Conservation (phyloP, 2,329 filamentous ascomycete genomes). For the Pseudogymnoascus verrucosus region DNA sequence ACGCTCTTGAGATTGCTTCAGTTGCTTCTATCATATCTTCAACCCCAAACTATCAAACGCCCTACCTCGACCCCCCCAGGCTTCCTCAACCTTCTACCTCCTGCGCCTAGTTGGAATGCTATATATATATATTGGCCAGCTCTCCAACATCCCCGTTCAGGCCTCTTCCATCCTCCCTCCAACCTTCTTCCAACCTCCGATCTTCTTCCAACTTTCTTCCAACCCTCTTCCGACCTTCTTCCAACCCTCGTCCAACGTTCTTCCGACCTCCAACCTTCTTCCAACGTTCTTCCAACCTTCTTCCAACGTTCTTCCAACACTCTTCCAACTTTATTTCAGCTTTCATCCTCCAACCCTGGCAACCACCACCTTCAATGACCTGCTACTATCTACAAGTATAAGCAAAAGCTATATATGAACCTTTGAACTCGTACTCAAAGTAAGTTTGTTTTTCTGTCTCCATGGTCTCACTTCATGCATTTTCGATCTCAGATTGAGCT, state of each 20-base stretch:
- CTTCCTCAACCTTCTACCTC: neutral
- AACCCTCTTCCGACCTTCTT: neutral
- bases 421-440: neutral
- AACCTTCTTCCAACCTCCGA: neutral
- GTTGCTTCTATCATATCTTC: neutral
- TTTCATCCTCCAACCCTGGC: too few relatives aligned
- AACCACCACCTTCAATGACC: neutral
- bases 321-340: neutral
- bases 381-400: neutral
- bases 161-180: neutral
- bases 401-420: neutral
- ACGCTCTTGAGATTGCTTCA: neutral
- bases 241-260: neutral
- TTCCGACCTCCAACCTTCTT: neutral
- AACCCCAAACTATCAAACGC: neutral
- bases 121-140: too few relatives aligned
- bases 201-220: neutral
- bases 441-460: neutral
- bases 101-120: neutral
- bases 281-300: neutral
- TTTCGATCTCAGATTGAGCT: neutral
- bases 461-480: neutral
- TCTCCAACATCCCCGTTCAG: neutral
- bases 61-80: neutral
- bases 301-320: neutral